These are phyloP conservation scores for Solanum gracilifrons DNA, from an alignment of 257 asterid species.

Conservation along the genomic window DNA sequence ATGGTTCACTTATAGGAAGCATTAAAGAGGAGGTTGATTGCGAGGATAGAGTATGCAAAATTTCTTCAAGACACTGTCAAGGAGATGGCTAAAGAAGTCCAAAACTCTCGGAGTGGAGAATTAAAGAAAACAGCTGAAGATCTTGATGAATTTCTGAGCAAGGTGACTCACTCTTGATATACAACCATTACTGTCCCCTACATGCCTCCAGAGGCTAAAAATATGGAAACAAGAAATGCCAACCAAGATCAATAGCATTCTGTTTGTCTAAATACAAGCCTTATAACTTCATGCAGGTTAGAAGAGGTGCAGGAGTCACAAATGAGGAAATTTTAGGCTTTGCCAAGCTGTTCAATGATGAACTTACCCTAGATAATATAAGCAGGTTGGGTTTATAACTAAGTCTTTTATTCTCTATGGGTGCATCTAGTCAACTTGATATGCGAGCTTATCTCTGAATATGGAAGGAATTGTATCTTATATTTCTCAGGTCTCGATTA, in stretches of 20 bases:
- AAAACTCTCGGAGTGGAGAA: conserved; percentile 73
- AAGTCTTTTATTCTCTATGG: background rate
- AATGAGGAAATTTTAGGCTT: conserved; percentile 84
- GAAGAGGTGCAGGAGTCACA: conserved; percentile 74
- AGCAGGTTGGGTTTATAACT: conserved; percentile 52
- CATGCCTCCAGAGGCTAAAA: background rate
- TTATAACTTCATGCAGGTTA: conserved; percentile 41
- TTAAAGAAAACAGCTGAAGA: conserved; percentile 83
- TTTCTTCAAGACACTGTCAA: conserved; percentile 81
- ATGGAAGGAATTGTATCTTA: background rate
- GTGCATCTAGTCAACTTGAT: background rate
- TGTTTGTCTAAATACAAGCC: background rate
- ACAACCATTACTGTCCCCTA: background rate
- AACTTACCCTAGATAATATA: conserved; percentile 82
- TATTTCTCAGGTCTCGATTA: conserved; percentile 63
- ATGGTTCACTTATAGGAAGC: conserved; percentile 52
- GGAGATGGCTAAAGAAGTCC: conserved; percentile 91
- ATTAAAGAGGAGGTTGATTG: conserved; percentile 59
- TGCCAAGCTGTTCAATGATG: conserved; percentile 93
- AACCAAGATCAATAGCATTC: conserved; percentile 2
- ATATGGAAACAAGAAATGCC: background rate
- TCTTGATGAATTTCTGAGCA: conserved; percentile 65
- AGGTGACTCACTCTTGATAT: conserved; percentile 28
- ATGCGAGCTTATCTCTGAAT: background rate
- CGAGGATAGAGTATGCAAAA: conserved; percentile 76